These are phyloP conservation scores for Trebouxia sp. DNA, from an alignment of 139 green algal species.

Conservation along the genomic window DNA sequence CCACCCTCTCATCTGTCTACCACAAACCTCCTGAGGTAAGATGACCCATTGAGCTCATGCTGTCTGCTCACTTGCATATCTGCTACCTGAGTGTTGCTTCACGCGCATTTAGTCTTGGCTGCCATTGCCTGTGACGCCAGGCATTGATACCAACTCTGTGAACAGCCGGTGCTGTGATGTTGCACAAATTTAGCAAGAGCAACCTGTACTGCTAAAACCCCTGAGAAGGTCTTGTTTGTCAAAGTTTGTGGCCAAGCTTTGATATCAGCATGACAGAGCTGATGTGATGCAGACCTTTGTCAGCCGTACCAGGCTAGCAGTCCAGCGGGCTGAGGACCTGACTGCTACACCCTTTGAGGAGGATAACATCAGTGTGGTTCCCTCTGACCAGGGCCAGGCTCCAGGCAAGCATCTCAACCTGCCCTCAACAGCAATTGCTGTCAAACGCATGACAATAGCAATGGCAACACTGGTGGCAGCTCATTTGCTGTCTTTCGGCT, in stretches of 20 bases:
- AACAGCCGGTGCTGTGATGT: not conserved
- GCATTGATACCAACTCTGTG: too few species aligned
- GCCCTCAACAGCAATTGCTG: too few species aligned
- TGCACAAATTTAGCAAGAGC: not conserved
- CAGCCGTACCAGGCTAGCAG: constrained; percentile 69
- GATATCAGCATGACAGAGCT: too few species aligned
- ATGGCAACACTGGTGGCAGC: too few species aligned
- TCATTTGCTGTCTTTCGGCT: too few species aligned
- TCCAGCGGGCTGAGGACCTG: constrained; percentile 67
- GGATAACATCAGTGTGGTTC: constrained; percentile 24
- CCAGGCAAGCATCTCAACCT: not conserved
- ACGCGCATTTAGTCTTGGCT: not conserved
- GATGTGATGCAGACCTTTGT: constrained; percentile 76
- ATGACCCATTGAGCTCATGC: not conserved
- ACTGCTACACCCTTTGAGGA: constrained; percentile 29
- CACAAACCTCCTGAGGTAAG: constrained; percentile 85
- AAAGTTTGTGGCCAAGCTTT: too few species aligned
- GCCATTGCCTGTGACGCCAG: too few species aligned
- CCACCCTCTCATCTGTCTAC: constrained; percentile 90
- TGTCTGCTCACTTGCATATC: not conserved
- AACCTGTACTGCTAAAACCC: not conserved
- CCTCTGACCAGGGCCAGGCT: constrained; percentile 21
- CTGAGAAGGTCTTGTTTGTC: too few species aligned
- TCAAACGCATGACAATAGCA: too few species aligned
- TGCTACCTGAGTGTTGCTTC: not conserved